Evolutionary conservation across 2,329 filamentous ascomycete species (phyloP).

Genomic region (Exophiala phaeomuriformis): DNA sequence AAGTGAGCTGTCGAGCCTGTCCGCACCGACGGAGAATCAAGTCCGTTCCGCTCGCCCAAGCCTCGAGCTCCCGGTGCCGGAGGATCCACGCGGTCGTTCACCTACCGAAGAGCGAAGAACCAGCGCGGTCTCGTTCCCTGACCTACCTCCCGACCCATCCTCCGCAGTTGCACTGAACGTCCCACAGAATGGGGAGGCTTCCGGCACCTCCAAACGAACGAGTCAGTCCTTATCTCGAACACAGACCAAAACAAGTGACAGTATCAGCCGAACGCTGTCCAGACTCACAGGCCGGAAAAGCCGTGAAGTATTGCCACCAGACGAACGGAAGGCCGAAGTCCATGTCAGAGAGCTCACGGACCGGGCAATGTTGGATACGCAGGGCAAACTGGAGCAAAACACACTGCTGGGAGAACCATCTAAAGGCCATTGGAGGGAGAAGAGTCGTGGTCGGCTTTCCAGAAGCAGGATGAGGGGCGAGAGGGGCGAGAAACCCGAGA

Average conservation of each 20-base stretch:
- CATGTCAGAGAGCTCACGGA: conserved; percentile 11
- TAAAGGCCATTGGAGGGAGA: conserved; percentile 34
- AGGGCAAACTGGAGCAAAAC: conserved; percentile 1
- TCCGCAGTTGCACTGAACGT: conserved; percentile 11
- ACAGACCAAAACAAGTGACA: conserved; percentile 22
- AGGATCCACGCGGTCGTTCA: conserved; percentile 24
- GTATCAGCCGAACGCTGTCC: conserved; percentile 19
- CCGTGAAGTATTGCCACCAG: conserved; percentile 13
- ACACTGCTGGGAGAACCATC: conserved; percentile 5
- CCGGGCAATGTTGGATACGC: conserved; percentile 1
- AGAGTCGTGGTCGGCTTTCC: conserved; percentile 27
- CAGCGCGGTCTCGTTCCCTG: conserved; percentile 30
- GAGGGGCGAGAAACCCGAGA: conserved; percentile 33
- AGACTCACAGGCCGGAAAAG: conserved; percentile 16
- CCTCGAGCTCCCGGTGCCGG: conserved; percentile 33
- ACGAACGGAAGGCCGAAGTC: conserved; percentile 5
- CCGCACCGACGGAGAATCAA: conserved; percentile 12
- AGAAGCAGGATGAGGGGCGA: conserved; percentile 26
- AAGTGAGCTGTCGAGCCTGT: conserved; percentile 14
- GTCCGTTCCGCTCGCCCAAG: conserved; percentile 32
- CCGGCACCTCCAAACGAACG: conserved; percentile 4
- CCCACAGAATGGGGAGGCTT: conserved; percentile 6
- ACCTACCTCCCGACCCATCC: conserved; percentile 16
- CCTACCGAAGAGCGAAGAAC: conserved; percentile 25
- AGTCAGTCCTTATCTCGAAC: conserved; percentile 4